phyloP scores from a whole-genome alignment of 768 basidiomycete species.

The Leucocoprinus sp. region DNA sequence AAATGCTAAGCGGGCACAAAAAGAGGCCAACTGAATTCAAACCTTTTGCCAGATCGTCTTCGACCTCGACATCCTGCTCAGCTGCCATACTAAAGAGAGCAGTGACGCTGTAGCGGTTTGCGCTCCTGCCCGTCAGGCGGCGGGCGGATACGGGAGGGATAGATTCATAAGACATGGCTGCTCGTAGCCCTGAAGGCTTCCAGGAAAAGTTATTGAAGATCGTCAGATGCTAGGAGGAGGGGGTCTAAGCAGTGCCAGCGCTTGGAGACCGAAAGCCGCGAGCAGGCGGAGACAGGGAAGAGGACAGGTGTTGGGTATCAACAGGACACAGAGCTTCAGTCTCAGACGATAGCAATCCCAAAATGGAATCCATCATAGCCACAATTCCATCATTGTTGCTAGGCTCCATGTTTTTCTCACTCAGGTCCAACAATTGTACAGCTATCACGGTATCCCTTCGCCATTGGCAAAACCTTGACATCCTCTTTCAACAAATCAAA shows the following conservation, averaged over 20 bases:
- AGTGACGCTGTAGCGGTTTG: constrained; percentile 93
- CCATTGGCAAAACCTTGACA: background rate
- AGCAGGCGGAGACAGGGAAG: constrained; percentile 9
- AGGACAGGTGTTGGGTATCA: constrained; percentile 10
- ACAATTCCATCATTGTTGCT: constrained; percentile 3
- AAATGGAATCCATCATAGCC: constrained; percentile 9
- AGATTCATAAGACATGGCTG: constrained; percentile 55
- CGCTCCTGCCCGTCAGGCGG: constrained; percentile 84
- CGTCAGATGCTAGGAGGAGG: constrained; percentile 7
- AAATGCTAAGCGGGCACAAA: background rate
- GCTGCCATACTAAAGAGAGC: constrained; percentile 97
- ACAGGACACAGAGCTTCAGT: background rate
- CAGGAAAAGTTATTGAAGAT: constrained; percentile 14
- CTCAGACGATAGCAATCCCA: constrained; percentile 6
- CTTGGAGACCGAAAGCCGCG: constrained; percentile 17
- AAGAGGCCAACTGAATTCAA: constrained; percentile 20
- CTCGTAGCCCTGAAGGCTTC: constrained; percentile 21
- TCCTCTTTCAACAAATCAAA: too few species aligned
- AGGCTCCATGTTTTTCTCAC: background rate
- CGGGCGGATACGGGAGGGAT: constrained; percentile 62
- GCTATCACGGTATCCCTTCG: background rate
- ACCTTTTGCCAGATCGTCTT: constrained; percentile 95
- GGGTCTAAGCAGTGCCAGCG: constrained; percentile 13
- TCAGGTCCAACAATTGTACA: background rate
- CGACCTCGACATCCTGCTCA: constrained; percentile 96